Base-by-base conservation (phyloP, 257 asterid genomes). In the Nicotiana benthamiana region DNA sequence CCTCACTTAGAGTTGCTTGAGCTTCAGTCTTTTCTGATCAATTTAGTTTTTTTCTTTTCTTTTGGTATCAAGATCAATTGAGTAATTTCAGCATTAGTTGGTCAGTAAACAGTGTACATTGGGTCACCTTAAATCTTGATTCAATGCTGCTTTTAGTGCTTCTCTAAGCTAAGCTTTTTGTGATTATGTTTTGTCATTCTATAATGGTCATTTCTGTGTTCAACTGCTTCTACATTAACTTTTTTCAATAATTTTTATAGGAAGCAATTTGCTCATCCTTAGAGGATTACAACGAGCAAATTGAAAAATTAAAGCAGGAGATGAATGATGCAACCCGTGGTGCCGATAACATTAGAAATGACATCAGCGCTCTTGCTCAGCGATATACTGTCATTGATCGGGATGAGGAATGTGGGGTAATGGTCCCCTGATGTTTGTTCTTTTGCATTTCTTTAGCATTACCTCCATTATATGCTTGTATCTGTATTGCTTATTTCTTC, bases 391-490 rank as follows among this genome's bases (percentile, higher is more conserved):
- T 96, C 84, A 89, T 96, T 79, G 91, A 90, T 84, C 90, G 91
- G 67, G 96, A 90, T 64, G 99, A 96, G 85, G 97, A 91, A 82
- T 96, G 99, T 84, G 99, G 98, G 95, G 99, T 96, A 92, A 91
- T 84, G 82, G 75, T 84, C 62, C 84, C 84, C 60, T 79, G 75
- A 67, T 81, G 53, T 80, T 81, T 81, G 57, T 56, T 24, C 20
- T 18, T 59, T 56, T 61, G 9, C 64, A 7, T 57, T 60, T 18
- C 46, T 56, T 24, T 5, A 24, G 79, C 60, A 56, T 24, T 36
- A 53, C 64, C 64, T 17, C 27, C 75, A 20, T 15, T 16, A 70
- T 13, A 67, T 67, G 30, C 30, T 36, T 67, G 36, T 20, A 12
- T 20, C 43, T 40, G 57, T 40, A 9, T 36, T 52, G 51, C 65